Base-by-base conservation (phyloP, 2,329 filamentous ascomycete species). In the Ophiostoma piceae region DNA sequence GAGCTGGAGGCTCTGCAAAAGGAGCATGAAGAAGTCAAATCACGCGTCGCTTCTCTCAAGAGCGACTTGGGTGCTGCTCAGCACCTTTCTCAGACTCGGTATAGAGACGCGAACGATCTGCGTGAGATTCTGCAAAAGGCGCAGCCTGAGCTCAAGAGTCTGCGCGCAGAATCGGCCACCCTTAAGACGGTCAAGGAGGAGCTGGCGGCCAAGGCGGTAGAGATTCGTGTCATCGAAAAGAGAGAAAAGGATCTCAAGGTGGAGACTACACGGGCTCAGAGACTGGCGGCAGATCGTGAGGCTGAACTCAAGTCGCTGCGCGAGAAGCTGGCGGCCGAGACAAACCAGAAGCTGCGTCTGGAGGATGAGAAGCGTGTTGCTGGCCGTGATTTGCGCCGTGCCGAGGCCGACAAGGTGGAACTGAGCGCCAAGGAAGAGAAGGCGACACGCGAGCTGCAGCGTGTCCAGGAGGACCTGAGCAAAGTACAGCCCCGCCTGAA, bases 41-140 rank as follows among this genome's bases (percentile, higher is more conserved):
- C 84, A 26, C 92, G 90, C 77, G 87, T 89, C 0, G 82, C 87
- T 1, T 85, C 86, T 0, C 79, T 97, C 22, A 89, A 96, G 76
- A 92, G 90, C 0, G 94, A 99, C 76, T 84, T 98, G 2, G 90
- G 88, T 1, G 93, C 93, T 1, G 90, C 94, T 0, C 89, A 97
- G 77, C 88, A 96, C 78, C 85, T 98, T 14, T 92, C 95, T 0
- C 90, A 96, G 72, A 90, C 87, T 19, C 86, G 95, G 39, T 98
- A 93, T 82, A 96, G 93, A 78, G 94, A 98, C 71, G 82, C 97
- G 1, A 89, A 89, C 0, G 91, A 96, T 37, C 82, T 97, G 65
- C 86, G 90, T 26, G 91, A 94, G 72, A 83, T 94, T 2, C 79
- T 97, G 39, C 89, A 93, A 74, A 96, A 95, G 77, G 86, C 91